These are phyloP conservation scores for Herpetomonas muscarum DNA, from an alignment of 208 protist genomes.

Conservation along the genomic window DNA sequence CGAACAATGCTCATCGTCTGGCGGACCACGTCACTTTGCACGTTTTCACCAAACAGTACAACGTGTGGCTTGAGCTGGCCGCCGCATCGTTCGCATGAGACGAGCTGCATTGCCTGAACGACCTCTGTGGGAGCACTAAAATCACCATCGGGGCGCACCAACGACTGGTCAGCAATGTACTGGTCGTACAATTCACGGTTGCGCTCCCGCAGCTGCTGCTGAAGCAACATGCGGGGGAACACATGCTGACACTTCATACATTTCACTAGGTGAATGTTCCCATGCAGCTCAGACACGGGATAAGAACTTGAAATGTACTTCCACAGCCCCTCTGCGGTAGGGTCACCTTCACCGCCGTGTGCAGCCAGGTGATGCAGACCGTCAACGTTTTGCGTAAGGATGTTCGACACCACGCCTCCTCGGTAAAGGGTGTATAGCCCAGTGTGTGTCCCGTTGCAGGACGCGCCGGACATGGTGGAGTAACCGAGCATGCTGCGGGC, in stretches of 20 bases:
- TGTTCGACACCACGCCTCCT: slow-evolving; percentile 29
- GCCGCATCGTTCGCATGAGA: slow-evolving; percentile 49
- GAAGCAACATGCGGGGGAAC: slow-evolving; percentile 37
- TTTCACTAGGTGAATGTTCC: slow-evolving; percentile 64
- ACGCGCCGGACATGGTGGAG: slow-evolving; percentile 40
- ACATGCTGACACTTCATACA: slow-evolving; percentile 57
- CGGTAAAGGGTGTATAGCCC: slow-evolving; percentile 33
- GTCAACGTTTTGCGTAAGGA: slow-evolving; percentile 83
- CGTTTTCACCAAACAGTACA: slow-evolving; percentile 82
- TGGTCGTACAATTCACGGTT: slow-evolving; percentile 35
- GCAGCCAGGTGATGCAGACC: slow-evolving; percentile 75
- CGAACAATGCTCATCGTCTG: slow-evolving; percentile 23
- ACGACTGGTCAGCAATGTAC: slow-evolving; percentile 21
- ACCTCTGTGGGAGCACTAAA: slow-evolving; percentile 35
- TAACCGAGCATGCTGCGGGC: slow-evolving; percentile 72
- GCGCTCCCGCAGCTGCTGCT: slow-evolving; percentile 26
- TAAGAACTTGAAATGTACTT: slow-evolving; percentile 51
- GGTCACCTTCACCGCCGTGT: slow-evolving; percentile 41
- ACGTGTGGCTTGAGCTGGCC: slow-evolving; percentile 76
- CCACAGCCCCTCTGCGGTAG: slow-evolving; percentile 15
- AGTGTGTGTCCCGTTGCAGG: slow-evolving; percentile 63
- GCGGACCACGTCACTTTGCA: slow-evolving; percentile 27
- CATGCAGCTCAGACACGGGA: slow-evolving; percentile 60
- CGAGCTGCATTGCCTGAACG: slow-evolving; percentile 47
- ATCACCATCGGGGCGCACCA: slow-evolving; percentile 61